Evolutionary conservation across 805 yeast species (phyloP).

Genomic region (Yamadazyma paraphyllophila): DNA sequence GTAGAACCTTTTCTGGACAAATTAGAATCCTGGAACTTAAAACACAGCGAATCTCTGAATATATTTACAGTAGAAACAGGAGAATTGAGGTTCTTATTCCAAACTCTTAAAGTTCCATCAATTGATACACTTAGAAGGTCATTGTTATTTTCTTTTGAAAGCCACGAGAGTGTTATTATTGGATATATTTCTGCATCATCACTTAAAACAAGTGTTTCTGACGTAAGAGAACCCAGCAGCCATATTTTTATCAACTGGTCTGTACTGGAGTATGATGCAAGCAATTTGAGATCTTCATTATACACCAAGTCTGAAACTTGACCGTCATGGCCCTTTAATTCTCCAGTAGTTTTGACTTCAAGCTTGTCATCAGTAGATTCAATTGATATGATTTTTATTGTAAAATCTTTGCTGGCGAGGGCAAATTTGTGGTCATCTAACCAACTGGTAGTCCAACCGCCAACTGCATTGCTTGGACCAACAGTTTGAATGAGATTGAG

Average conservation of each 20-base stretch:
- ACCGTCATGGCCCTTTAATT: constrained; percentile 59
- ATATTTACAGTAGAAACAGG: constrained; percentile 5
- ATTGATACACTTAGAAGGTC: constrained; percentile 52
- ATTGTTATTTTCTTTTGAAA: constrained; percentile 20
- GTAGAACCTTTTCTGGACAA: constrained; percentile 29
- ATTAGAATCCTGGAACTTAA: constrained; percentile 10
- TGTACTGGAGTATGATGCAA: constrained; percentile 71
- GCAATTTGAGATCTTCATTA: constrained; percentile 47
- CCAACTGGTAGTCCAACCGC: constrained; percentile 65
- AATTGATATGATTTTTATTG: constrained; percentile 54
- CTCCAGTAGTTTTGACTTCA: constrained; percentile 24
- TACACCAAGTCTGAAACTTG: constrained; percentile 57
- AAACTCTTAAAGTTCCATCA: constrained; percentile 67
- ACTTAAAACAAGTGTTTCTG: constrained; percentile 15
- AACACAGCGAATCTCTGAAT: constrained; percentile 25
- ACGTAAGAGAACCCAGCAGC: constrained; percentile 61
- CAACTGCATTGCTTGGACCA: constrained; percentile 7
- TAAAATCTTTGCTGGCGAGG: constrained; percentile 57
- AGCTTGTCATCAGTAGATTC: neutral
- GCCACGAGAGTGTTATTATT: constrained; percentile 56
- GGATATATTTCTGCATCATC: constrained; percentile 50
- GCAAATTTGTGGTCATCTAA: constrained; percentile 66
- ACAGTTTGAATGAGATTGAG: constrained; percentile 33
- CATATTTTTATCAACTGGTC: constrained; percentile 73
- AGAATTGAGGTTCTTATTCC: constrained; percentile 49